phyloP scores from a whole-genome alignment of 176 grass and related monocot species.

The Cenchrus americanus region DNA sequence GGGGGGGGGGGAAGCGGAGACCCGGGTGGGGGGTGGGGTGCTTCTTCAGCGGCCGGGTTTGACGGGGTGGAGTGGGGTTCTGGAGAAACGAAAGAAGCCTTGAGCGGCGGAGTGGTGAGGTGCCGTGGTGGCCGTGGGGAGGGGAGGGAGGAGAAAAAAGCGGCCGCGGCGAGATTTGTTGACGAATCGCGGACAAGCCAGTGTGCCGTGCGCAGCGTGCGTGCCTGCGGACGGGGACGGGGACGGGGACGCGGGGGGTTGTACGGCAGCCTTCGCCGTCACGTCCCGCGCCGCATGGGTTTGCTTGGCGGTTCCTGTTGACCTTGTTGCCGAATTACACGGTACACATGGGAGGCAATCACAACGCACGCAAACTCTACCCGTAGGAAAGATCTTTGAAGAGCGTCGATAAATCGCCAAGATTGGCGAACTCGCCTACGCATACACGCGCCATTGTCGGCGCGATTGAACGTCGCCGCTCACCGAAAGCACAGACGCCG shows the following conservation, averaged over 20 bases:
- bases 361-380: too few relatives aligned
- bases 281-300: background rate
- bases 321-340: too few relatives aligned
- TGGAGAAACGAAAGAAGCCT: background rate
- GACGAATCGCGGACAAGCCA: background rate
- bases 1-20: slow-evolving; percentile 10
- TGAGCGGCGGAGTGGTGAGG: background rate
- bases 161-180: background rate
- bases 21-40: background rate
- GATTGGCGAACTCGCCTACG: too few relatives aligned
- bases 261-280: too few relatives aligned
- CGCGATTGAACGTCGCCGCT: too few relatives aligned
- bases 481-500: too few relatives aligned
- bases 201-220: background rate
- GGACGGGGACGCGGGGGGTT: too few relatives aligned
- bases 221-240: background rate
- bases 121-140: background rate
- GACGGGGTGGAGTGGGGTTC: slow-evolving; percentile 41
- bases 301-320: background rate
- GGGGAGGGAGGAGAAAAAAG: background rate
- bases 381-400: too few relatives aligned
- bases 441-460: too few relatives aligned
- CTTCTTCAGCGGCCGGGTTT: background rate
- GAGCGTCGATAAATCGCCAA: too few relatives aligned
- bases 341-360: too few relatives aligned